Evolutionary conservation across 208 protist species (phyloP).

Genomic region (Acanthamoeba healyi): DNA sequence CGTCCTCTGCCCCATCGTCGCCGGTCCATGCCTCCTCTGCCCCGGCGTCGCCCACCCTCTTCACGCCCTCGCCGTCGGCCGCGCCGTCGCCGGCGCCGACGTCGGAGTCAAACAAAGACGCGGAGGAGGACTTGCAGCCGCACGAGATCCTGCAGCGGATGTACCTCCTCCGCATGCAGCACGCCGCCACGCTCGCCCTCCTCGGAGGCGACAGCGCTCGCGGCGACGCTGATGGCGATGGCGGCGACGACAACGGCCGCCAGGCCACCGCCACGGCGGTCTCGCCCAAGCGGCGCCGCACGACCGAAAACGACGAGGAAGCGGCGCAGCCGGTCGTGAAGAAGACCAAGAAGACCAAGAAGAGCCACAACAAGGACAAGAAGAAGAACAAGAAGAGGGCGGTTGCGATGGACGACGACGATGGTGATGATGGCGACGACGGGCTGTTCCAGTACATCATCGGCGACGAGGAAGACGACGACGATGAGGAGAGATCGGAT

Average conservation of each 20-base stretch:
- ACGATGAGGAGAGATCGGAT: background rate
- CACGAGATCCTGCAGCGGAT: background rate
- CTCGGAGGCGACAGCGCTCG: background rate
- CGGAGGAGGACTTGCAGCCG: background rate
- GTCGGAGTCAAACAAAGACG: too few species aligned
- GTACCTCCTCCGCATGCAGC: slow-evolving; percentile 10
- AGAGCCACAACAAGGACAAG: background rate
- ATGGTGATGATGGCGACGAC: background rate
- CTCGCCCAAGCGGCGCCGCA: too few species aligned
- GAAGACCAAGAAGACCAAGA: background rate
- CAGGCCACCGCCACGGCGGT: too few species aligned
- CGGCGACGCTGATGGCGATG: too few species aligned
- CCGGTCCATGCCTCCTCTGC: background rate
- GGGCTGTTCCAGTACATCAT: background rate
- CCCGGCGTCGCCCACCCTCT: background rate
- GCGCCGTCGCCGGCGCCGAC: background rate
- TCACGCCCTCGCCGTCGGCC: background rate
- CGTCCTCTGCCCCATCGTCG: background rate
- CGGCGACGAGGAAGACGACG: background rate
- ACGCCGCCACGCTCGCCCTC: background rate
- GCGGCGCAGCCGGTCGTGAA: background rate
- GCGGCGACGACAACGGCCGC: too few species aligned
- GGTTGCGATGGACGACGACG: background rate
- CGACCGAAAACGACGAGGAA: too few species aligned
- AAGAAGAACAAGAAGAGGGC: background rate